Evolutionary conservation across 306 rosid genomes (phyloP), one percentile per base, ranked within the genome.

Genomic region (Mimosa pudica): DNA sequence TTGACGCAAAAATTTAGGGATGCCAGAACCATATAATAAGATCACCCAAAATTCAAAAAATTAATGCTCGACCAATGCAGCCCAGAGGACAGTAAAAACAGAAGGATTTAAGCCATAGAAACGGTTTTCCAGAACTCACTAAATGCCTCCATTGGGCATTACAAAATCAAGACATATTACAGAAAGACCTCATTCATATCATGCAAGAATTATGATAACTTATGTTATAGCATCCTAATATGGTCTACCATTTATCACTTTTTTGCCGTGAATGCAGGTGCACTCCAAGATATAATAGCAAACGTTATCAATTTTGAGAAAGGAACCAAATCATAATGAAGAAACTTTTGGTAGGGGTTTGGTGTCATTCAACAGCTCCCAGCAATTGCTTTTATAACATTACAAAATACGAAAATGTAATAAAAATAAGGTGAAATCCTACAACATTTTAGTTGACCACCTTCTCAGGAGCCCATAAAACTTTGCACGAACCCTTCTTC

Each of bases 401-500:
- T 76, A 74, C 71, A 71, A 35, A 85, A 8, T 68, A 79, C 71
- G 68, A 63, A 86, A 7, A 69, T 72, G 36, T 67, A 74, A 64
- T 64, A 85, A 76, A 44, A 77, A 84, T 82, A 80, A 62, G 33
- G 38, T 60, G 66, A 77, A 82, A 80, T 73, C 81, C 85, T 76
- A 82, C 75, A 75, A 75, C 10, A 73, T 64, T 68, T 77, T 82
- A 86, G 76, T 86, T 82, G 64, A 80, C 92, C 84, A 89, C 91
- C 97, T 94, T 87, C 82, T 74, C 83, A 73, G 87, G 89, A 80
- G 87, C n/a, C n/a, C 89, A 84, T 82, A 65, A 80, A 87, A 83
- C 90, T 80, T 87, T 74, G 88, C 97, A 76, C 45, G 90, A 91
- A 83, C 90, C 91, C 85, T 86, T 88, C 76, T 88, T 88, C 82